Percentiles rank a stretch among this genome's conserved stretches.
phyloP scores from a whole-genome alignment of 257 asterid species.

The Ajuga chamaepitys region DNA sequence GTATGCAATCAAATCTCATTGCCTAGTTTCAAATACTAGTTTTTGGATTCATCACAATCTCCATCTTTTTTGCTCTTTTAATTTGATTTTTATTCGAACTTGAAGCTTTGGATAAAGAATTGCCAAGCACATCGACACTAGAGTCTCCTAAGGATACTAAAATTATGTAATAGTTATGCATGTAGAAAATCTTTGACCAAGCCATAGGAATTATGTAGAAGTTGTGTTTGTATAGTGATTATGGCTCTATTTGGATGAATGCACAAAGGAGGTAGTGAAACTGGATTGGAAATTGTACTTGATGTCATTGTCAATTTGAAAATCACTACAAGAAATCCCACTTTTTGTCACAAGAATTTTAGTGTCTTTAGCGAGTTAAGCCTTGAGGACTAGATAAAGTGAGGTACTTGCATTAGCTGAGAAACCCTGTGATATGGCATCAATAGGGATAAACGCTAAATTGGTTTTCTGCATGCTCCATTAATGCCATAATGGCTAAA shows the following conservation, averaged over 20 bases:
- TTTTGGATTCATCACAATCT: conserved; percentile 23
- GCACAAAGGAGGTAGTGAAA: conserved; percentile 9
- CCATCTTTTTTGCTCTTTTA: conserved; percentile 4
- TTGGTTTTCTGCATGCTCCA: no score
- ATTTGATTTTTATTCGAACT: conserved; percentile 16
- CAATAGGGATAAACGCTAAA: background rate
- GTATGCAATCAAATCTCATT: conserved; percentile 9
- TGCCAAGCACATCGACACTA: conserved; percentile 38
- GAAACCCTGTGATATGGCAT: background rate
- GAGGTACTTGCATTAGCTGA: no score
- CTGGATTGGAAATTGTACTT: conserved; percentile 18
- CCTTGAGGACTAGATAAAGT: no score
- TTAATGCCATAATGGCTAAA: no score
- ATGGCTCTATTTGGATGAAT: conserved; percentile 11
- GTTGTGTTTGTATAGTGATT: background rate
- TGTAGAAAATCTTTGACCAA: conserved; percentile 21
- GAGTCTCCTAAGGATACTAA: conserved; percentile 30
- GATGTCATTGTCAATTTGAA: background rate
- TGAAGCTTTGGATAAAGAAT: conserved; percentile 53
- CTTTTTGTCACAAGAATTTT: no score
- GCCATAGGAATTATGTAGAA: background rate
- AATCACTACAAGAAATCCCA: no score
- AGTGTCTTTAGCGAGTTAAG: background rate
- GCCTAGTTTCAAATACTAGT: conserved; percentile 25
- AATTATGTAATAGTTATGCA: background rate